Evolutionary conservation across 805 yeast genomes (phyloP).

Genomic region (Candida insectalens): DNA sequence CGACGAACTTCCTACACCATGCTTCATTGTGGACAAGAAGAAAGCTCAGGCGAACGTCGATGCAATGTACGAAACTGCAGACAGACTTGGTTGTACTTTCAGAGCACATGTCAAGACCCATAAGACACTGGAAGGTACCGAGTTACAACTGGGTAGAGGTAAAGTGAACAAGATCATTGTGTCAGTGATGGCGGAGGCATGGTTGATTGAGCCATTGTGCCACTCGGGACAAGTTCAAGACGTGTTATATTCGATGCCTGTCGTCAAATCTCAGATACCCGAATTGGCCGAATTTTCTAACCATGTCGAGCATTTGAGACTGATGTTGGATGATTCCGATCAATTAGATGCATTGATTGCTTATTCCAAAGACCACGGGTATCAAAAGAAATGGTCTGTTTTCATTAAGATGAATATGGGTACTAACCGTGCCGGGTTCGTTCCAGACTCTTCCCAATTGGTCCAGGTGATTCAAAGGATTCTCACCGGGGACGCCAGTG

Average conservation of each 20-base stretch:
- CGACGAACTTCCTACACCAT: constrained; percentile 44
- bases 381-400: constrained; percentile 43
- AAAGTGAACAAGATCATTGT: constrained; percentile 46
- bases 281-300: constrained; percentile 37
- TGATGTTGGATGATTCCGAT: constrained; percentile 52
- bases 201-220: constrained; percentile 35
- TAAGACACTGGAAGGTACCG: constrained; percentile 53
- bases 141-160: constrained; percentile 41
- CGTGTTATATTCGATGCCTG: constrained; percentile 51
- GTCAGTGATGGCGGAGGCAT: constrained; percentile 61
- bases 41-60: constrained; percentile 35
- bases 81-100: constrained; percentile 30
- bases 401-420: constrained; percentile 68
- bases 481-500: constrained; percentile 14
- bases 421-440: constrained; percentile 57
- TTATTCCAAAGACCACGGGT: constrained; percentile 18
- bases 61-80: constrained; percentile 38
- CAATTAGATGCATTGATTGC: constrained; percentile 42
- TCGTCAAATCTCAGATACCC: constrained; percentile 35
- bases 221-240: constrained; percentile 24
- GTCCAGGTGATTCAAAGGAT: constrained; percentile 19
- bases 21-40: constrained; percentile 37
- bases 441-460: constrained; percentile 15
- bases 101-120: constrained; percentile 71
- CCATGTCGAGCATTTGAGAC: constrained; percentile 33